Conservation (phyloP, 495 filamentous ascomycete genomes). For the Penicillium riverlandense region DNA sequence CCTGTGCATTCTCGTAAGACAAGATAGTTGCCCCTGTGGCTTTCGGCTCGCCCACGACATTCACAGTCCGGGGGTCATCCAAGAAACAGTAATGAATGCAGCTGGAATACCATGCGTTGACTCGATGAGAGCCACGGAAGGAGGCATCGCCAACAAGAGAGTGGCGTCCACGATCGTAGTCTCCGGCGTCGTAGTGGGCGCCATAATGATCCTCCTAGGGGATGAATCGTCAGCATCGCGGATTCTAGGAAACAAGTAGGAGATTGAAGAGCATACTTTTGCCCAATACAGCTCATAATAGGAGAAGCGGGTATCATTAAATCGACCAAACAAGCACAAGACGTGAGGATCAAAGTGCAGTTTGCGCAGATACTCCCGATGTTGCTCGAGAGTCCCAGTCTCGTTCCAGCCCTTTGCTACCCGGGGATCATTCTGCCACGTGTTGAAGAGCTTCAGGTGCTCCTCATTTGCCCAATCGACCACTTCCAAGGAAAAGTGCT, state of each 20-base stretch:
- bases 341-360: constrained; percentile 52
- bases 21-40: constrained; percentile 49
- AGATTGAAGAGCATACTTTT: too few species aligned
- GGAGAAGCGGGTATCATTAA: constrained; percentile 51
- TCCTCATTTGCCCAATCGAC: constrained; percentile 43
- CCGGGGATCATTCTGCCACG: constrained; percentile 64
- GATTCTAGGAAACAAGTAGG: too few species aligned
- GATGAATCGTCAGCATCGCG: too few species aligned
- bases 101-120: constrained; percentile 59
- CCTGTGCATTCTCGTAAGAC: constrained; percentile 53
- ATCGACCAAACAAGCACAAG: constrained; percentile 48
- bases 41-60: constrained; percentile 56
- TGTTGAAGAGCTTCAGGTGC: constrained; percentile 54
- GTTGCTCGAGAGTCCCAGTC: constrained; percentile 56
- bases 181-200: constrained; percentile 49
- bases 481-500: constrained; percentile 56
- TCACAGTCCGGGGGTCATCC: constrained; percentile 54
- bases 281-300: constrained; percentile 65
- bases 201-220: constrained; percentile 53
- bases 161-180: constrained; percentile 58
- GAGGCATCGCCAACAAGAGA: constrained; percentile 54
- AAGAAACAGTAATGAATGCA: constrained; percentile 61
- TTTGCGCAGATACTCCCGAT: constrained; percentile 49
- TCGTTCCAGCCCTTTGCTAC: constrained; percentile 65
- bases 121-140: constrained; percentile 56